A percentile compares a stretch with the other conserved stretches of the same genome.
Conservation (phyloP, 2,329 filamentous ascomycete species). For the Cercospora brassicicola region DNA sequence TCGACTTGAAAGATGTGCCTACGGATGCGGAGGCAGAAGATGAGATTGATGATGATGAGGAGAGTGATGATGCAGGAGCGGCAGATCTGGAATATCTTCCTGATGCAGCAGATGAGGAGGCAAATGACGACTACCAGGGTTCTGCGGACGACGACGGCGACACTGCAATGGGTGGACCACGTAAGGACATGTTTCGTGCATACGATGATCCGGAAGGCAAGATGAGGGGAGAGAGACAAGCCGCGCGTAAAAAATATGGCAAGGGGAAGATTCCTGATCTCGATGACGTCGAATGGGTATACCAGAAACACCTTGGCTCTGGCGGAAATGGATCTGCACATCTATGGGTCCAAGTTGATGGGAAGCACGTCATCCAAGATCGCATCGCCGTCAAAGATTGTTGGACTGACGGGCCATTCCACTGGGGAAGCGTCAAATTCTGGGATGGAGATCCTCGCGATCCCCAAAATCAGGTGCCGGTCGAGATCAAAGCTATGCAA, state of each 20-base stretch:
- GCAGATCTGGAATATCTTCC: not conserved
- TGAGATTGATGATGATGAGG: not conserved
- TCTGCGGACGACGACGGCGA: not conserved
- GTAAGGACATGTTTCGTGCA: not conserved
- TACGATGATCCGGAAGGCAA: not conserved
- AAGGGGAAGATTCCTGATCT: not conserved
- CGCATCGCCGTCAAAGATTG: conserved; percentile 13
- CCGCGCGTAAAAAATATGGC: not conserved
- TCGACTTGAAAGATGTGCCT: not conserved
- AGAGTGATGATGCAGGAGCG: not conserved
- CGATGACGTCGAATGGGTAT: not conserved
- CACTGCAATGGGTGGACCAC: not conserved
- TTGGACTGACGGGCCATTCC: not conserved
- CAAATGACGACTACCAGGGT: not conserved
- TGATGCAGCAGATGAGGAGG: not conserved
- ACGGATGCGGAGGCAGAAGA: not conserved
- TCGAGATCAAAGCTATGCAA: not conserved
- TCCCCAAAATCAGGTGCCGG: no score
- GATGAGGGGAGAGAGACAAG: not conserved
- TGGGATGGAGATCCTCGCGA: conserved; percentile 8
- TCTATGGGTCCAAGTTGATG: not conserved
- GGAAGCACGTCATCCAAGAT: not conserved
- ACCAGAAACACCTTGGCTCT: not conserved
- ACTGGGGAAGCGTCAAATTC: not conserved
- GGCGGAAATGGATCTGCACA: not conserved